Base-by-base conservation (phyloP, 192 early-diverging fungal genomes). In the Piromyces finnis region DNA sequence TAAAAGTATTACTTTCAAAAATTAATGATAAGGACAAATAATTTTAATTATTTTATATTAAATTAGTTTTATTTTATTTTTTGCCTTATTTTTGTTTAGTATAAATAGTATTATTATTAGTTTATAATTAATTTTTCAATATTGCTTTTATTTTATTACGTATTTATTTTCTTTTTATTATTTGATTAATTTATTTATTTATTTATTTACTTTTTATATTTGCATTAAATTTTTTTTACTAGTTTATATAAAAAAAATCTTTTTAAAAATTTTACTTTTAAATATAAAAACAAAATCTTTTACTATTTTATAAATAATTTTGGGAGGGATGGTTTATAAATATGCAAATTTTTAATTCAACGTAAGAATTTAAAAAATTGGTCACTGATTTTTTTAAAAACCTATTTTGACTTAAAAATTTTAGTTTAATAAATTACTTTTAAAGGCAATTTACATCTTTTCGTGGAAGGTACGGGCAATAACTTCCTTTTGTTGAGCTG, bases 401-500 rank as follows among this genome's bases (percentile, higher is more conserved):
- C 0, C 5, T 51, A 22, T 51, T 5, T 17, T 0, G 41, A 22
- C 17, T 51, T 22, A 51, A 51, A 51, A 51, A 51, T 22, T 22
- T 51, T 22, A 4, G 3, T 51, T 51, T 22, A 68, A 68, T n/a
- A 68, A 9, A n/a, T 22, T n/a, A 26, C 18, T 68, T 68, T 68
- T 68, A 26, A 68, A 68, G 51, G 51, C 51, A 68, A 68, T 68
- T 68, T 68, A 68, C 51, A 68, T 68, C 51, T 68, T 68, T 68
- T 68, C 51, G 51, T 68, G 51, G 51, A 68, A 68, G 51, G 82
- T 82, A 29, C 82, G 29, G 41, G 82, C 80, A 81, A 82, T 82
- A 79, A 82, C 82, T 41, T 82, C 82, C 29, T 39, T 36, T 37
- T 82, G 82, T 81, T 82, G 82, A 9, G 82, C 83, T 32, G 81